These are phyloP conservation scores for Ensete ventricosum DNA, from an alignment of 176 grass and related monocot genomes.

Conservation along the genomic window DNA sequence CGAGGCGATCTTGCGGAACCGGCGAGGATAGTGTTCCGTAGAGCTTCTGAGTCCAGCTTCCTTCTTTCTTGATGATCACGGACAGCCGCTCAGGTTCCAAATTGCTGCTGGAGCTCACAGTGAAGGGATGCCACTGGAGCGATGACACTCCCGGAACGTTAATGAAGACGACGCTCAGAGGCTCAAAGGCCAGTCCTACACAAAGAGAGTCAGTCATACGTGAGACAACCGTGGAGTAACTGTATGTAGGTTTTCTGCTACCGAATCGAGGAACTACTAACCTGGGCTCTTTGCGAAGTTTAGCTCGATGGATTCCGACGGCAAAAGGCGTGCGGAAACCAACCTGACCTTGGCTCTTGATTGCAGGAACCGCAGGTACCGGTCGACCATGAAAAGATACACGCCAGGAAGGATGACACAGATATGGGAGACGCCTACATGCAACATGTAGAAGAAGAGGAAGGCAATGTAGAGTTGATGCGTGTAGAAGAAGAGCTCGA, in stretches of 20 bases:
- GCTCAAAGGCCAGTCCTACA: conserved; percentile 32
- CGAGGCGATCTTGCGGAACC: conserved; percentile 1
- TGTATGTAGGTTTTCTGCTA: not conserved
- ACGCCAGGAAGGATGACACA: conserved; percentile 31
- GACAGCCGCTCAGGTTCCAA: conserved; percentile 36
- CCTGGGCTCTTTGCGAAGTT: conserved; percentile 44
- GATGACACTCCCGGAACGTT: conserved; percentile 37
- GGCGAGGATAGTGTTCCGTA: conserved; percentile 20
- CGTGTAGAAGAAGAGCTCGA: conserved; percentile 52
- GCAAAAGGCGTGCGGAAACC: conserved; percentile 33
- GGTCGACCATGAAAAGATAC: conserved; percentile 45
- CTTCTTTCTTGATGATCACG: conserved; percentile 49
- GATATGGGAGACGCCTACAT: conserved; percentile 33
- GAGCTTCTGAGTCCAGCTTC: conserved; percentile 49
- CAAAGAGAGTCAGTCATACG: not conserved
- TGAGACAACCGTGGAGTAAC: not conserved
- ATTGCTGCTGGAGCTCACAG: conserved; percentile 40
- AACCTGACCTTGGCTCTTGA: conserved; percentile 33
- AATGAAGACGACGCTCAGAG: conserved; percentile 48
- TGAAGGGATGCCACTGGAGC: conserved; percentile 65
- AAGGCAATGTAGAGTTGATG: conserved; percentile 51
- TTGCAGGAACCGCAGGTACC: conserved; percentile 51
- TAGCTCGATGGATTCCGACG: conserved; percentile 39
- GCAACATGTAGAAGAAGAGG: conserved; percentile 33
- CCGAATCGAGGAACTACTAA: no score